Evolutionary conservation across 1,284 basidiomycete species (phyloP).

Genomic region (Ustilago esculenta): DNA sequence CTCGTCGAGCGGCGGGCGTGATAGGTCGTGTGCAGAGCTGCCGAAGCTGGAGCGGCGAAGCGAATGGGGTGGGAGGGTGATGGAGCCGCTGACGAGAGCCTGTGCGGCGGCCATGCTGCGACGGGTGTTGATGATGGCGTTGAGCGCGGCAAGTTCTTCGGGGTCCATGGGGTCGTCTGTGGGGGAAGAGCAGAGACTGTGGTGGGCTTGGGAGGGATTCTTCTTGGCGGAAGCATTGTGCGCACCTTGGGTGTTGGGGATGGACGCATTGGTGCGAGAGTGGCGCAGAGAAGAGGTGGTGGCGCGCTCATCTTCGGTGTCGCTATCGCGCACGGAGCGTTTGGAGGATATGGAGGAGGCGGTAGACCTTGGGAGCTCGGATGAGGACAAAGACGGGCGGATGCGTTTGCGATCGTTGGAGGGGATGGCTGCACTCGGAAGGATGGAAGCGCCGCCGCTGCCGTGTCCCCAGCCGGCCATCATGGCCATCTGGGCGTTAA

Average conservation of each 20-base stretch:
- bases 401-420: conserved; percentile 28
- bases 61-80: conserved; percentile 18
- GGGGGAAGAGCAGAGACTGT: conserved; percentile 14
- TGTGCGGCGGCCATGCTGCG: conserved; percentile 63
- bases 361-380: conserved; percentile 11
- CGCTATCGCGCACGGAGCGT: conserved; percentile 13
- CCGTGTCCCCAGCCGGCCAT: conserved; percentile 61
- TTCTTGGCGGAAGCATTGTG: not conserved
- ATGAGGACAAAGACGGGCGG: conserved; percentile 12
- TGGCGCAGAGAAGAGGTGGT: not conserved
- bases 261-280: conserved; percentile 5
- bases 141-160: conserved; percentile 64
- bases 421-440: conserved; percentile 17
- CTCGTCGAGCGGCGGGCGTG: conserved; percentile 26
- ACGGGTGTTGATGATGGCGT: conserved; percentile 66
- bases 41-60: conserved; percentile 34
- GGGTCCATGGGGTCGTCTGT: conserved; percentile 56
- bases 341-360: conserved; percentile 16
- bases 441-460: conserved; percentile 43
- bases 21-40: conserved; percentile 22
- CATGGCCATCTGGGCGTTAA: conserved; percentile 62
- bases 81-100: conserved; percentile 58
- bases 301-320: conserved; percentile 9
- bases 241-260: not conserved
- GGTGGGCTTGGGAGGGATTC: not conserved